Percentiles rank a stretch among this genome's conserved stretches.
These are phyloP conservation scores for Protomyces gravidus DNA, from an alignment of 1,139 yeast genomes.

Conservation along the genomic window DNA sequence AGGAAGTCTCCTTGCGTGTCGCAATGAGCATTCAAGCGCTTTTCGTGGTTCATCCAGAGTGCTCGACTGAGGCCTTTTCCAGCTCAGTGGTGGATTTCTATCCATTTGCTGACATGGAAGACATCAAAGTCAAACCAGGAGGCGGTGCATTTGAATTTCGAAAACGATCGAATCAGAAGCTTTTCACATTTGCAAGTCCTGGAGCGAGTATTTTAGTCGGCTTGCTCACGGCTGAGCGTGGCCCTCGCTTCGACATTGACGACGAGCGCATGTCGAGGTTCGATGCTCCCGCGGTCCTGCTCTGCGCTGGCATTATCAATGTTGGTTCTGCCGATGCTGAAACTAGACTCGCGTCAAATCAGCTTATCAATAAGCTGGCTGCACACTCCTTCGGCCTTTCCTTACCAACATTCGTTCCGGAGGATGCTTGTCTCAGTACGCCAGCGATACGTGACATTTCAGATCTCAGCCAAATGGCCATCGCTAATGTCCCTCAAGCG, in stretches of 20 bases:
- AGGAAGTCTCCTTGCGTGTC: neutral
- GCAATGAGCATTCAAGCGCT: neutral
- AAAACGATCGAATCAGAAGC: neutral
- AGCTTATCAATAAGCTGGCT: neutral
- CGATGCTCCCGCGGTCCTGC: neutral
- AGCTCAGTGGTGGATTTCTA: neutral
- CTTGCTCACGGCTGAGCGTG: neutral
- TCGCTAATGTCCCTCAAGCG: neutral
- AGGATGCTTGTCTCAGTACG: neutral
- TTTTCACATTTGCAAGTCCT: neutral
- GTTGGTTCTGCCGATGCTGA: neutral
- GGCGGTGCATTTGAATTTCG: neutral
- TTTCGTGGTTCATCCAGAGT: neutral
- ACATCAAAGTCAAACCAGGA: neutral
- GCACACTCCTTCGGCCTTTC: neutral
- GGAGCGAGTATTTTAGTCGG: neutral
- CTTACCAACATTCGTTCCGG: neutral
- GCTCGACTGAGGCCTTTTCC: neutral
- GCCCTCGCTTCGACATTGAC: neutral
- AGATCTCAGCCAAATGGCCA: neutral
- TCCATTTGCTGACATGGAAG: neutral
- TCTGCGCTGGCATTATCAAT: neutral
- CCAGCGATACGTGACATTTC: neutral
- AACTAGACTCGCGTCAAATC: neutral
- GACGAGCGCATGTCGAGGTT: neutral